A percentile compares a stretch with the other conserved stretches of the same genome.
Evolutionary conservation across 345 rosid species (phyloP).

Genomic region (Salix udensis): DNA sequence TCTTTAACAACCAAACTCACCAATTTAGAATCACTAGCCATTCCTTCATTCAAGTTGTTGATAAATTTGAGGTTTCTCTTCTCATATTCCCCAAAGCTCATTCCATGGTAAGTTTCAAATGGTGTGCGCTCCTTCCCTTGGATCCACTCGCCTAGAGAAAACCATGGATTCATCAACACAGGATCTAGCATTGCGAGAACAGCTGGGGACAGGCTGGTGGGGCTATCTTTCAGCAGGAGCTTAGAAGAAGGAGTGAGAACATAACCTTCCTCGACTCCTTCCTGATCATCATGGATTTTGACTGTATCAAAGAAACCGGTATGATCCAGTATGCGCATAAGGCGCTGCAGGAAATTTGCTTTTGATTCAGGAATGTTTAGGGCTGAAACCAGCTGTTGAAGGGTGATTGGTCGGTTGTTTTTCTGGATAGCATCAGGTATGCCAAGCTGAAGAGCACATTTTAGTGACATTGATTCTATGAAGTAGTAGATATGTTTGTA

Average conservation of each 20-base stretch:
- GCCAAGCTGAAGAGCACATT: constrained; percentile 19
- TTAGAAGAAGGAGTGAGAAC: constrained; percentile 16
- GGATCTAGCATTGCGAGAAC: constrained; percentile 18
- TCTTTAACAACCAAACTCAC: constrained; percentile 34
- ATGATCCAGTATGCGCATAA: constrained; percentile 24
- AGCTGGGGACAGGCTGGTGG: not conserved
- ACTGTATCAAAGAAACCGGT: constrained; percentile 8
- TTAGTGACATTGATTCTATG: constrained; percentile 17
- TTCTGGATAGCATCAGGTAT: constrained; percentile 20
- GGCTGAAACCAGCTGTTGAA: constrained; percentile 11
- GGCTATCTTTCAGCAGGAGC: constrained; percentile 11
- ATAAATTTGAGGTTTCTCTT: constrained; percentile 22
- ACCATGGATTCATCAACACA: constrained; percentile 25
- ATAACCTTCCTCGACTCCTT: constrained; percentile 11
- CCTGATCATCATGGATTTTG: not conserved
- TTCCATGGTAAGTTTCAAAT: constrained; percentile 36
- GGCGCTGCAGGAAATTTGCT: constrained; percentile 8
- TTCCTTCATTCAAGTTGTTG: constrained; percentile 25
- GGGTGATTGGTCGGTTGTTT: constrained; percentile 8
- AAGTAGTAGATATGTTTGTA: constrained; percentile 18
- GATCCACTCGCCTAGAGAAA: constrained; percentile 32
- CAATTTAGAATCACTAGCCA: constrained; percentile 43
- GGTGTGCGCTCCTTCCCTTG: constrained; percentile 14
- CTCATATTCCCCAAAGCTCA: constrained; percentile 25
- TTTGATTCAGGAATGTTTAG: constrained; percentile 5